phyloP scores from a whole-genome alignment of 2,329 filamentous ascomycete species.

The Calonectria naviculata region DNA sequence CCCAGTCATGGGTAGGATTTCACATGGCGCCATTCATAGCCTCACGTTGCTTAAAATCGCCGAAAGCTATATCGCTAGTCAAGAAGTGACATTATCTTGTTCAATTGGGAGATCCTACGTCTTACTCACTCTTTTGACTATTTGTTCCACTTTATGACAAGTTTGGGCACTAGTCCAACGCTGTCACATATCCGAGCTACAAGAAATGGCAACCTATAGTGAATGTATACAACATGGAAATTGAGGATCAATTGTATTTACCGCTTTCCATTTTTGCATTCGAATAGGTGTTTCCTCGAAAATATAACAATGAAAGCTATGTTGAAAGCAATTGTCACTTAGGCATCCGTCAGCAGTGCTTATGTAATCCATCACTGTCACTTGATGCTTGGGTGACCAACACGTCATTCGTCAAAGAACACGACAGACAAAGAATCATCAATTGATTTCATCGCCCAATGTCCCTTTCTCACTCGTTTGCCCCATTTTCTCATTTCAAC shows the following conservation, averaged over 20 bases:
- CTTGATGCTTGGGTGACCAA: neutral
- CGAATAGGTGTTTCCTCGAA: neutral
- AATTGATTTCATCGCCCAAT: neutral
- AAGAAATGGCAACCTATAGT: neutral
- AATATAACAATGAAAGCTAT: neutral
- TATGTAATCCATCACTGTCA: neutral
- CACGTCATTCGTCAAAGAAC: neutral
- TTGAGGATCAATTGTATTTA: neutral
- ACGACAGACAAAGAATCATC: neutral
- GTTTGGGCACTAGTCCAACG: neutral
- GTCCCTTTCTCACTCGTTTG: neutral
- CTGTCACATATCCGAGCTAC: neutral
- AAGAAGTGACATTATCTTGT: neutral
- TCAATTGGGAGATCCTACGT: neutral
- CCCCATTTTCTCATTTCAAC: too few relatives aligned
- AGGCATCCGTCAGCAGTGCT: neutral
- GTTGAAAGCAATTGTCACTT: neutral
- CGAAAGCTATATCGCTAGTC: neutral
- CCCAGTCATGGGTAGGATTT: neutral
- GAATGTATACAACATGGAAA: neutral
- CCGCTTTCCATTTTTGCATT: neutral
- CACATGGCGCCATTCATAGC: neutral
- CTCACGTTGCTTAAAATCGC: neutral
- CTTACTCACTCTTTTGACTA: neutral
- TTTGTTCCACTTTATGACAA: neutral